phyloP scores from a whole-genome alignment of 2,329 filamentous ascomycete genomes.

The Trichophyton equinum region DNA sequence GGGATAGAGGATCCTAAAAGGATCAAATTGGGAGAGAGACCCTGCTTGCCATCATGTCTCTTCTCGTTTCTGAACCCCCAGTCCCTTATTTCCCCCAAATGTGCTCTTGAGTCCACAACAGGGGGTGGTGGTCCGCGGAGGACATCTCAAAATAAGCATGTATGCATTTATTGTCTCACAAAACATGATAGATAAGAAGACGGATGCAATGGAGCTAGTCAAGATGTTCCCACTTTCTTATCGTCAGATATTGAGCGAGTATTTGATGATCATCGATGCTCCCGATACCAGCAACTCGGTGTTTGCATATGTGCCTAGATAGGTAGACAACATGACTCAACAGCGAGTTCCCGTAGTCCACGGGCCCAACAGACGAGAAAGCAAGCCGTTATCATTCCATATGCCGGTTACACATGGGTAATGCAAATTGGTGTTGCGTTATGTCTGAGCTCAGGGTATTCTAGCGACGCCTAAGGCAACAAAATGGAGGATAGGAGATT shows the following conservation, averaged over 20 bases:
- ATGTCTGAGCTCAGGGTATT: background rate
- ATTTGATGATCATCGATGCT: background rate
- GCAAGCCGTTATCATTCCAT: background rate
- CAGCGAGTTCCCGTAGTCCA: background rate
- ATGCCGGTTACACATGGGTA: background rate
- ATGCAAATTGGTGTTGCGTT: background rate
- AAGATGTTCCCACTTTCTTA: background rate
- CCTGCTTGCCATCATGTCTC: background rate
- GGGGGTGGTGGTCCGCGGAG: background rate
- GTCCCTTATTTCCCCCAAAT: background rate
- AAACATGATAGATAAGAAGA: background rate
- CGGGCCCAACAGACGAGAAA: background rate
- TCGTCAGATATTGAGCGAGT: background rate
- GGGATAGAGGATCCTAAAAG: background rate
- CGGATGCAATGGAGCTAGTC: background rate
- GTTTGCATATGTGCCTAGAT: background rate
- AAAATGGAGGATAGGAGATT: background rate
- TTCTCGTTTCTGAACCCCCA: background rate
- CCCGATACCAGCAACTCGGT: background rate
- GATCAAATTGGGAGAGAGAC: background rate
- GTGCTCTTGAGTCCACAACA: background rate
- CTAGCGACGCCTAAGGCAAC: background rate
- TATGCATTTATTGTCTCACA: background rate
- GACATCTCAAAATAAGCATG: background rate
- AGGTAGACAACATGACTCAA: background rate